Evolutionary conservation across 805 yeast genomes (phyloP).

Genomic region (Ogataea kodamae): DNA sequence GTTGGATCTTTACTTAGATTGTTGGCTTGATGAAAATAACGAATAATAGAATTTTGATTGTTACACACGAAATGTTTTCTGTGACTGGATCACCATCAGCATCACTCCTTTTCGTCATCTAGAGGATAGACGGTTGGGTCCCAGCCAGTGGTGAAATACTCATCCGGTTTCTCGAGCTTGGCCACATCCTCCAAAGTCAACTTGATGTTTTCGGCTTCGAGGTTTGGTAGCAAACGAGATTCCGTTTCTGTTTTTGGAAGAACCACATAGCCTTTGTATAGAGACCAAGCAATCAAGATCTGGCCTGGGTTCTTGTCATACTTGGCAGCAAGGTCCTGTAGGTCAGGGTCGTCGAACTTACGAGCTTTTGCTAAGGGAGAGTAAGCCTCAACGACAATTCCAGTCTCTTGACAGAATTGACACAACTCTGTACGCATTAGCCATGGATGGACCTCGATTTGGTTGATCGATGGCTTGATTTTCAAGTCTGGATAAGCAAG

Average conservation of each 20-base stretch:
- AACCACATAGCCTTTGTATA: slow-evolving; percentile 54
- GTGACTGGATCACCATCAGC: too few relatives aligned
- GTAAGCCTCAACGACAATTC: slow-evolving; percentile 56
- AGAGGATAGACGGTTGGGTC: slow-evolving; percentile 22
- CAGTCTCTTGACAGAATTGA: slow-evolving; percentile 41
- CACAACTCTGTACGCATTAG: slow-evolving; percentile 42
- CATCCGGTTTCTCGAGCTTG: slow-evolving; percentile 27
- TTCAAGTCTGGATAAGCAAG: slow-evolving; percentile 42
- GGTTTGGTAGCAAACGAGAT: slow-evolving; percentile 40
- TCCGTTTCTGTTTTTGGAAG: slow-evolving; percentile 34
- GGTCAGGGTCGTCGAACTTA: slow-evolving; percentile 41
- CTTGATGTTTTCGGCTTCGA: slow-evolving; percentile 40
- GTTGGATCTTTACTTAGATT: slow-evolving; percentile 72
- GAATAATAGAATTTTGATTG: slow-evolving; percentile 1
- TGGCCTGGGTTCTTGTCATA: slow-evolving; percentile 52
- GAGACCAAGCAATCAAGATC: slow-evolving; percentile 64
- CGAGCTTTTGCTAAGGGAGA: slow-evolving; percentile 60
- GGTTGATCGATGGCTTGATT: slow-evolving; percentile 45
- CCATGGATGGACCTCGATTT: slow-evolving; percentile 52
- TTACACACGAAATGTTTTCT: too few relatives aligned
- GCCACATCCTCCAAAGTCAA: slow-evolving; percentile 37
- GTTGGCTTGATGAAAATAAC: slow-evolving; percentile 34
- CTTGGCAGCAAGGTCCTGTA: slow-evolving; percentile 44
- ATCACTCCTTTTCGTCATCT: slow-evolving; percentile 15
- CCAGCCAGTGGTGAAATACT: slow-evolving; percentile 20